A percentile compares a stretch with the other conserved stretches of the same genome.
Evolutionary conservation across 1,284 basidiomycete genomes (phyloP).

Genomic region (Athelia psychrophila): DNA sequence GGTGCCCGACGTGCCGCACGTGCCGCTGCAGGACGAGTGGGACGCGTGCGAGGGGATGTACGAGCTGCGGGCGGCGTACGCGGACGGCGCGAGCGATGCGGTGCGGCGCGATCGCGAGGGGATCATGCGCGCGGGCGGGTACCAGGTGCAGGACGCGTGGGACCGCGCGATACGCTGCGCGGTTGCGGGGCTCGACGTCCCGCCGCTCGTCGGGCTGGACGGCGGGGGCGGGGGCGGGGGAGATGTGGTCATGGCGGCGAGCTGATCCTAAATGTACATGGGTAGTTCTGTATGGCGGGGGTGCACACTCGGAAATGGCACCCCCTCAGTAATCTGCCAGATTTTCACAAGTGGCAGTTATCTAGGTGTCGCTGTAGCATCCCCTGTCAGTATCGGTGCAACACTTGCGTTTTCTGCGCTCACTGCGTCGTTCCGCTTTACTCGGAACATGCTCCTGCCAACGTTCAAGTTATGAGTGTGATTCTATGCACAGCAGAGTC

Average conservation of each 20-base stretch:
- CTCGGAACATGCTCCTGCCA: too few relatives aligned
- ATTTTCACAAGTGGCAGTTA: too few relatives aligned
- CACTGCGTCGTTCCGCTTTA: too few relatives aligned
- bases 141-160: constrained; percentile 82
- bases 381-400: too few relatives aligned
- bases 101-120: constrained; percentile 76
- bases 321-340: too few relatives aligned
- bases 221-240: constrained; percentile 22
- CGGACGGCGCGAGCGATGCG: constrained; percentile 71
- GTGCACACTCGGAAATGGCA: too few relatives aligned
- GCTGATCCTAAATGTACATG: constrained; percentile 15
- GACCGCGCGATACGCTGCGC: constrained; percentile 77
- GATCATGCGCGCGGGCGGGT: constrained; percentile 84
- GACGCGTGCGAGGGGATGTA: constrained; percentile 74
- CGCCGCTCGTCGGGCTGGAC: constrained; percentile 32
- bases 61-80: constrained; percentile 51
- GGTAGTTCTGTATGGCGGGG: background rate
- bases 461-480: too few relatives aligned
- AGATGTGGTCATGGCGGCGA: constrained; percentile 44
- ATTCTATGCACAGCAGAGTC: too few relatives aligned
- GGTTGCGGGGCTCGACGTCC: constrained; percentile 71
- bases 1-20: constrained; percentile 75
- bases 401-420: too few relatives aligned
- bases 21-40: constrained; percentile 72
- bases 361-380: too few relatives aligned